Percentiles rank a stretch among this genome's conserved stretches.
Evolutionary conservation across 1,284 basidiomycete genomes (phyloP).

Genomic region (Trichosporon faecale): DNA sequence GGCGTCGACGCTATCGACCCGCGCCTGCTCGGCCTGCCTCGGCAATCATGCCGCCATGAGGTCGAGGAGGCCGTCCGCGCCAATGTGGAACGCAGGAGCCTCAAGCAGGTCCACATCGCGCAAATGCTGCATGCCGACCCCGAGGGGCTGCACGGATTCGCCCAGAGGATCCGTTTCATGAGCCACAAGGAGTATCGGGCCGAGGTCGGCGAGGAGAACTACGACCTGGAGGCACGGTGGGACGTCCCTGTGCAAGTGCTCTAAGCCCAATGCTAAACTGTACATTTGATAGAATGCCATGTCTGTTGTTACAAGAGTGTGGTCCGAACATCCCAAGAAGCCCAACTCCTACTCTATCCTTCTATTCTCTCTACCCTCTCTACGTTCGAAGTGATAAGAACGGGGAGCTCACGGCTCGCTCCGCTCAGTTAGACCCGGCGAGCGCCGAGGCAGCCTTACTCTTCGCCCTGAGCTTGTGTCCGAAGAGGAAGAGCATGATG

Average conservation of each 20-base stretch:
- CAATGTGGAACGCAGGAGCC: neutral
- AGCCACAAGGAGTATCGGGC: neutral
- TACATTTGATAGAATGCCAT: neutral
- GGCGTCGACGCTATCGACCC: neutral
- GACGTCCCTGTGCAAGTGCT: neutral
- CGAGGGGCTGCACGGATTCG: neutral
- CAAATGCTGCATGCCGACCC: constrained; percentile 1
- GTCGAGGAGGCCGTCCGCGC: neutral
- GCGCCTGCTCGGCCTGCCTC: neutral
- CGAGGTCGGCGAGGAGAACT: neutral
- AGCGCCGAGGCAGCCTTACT: constrained; percentile 46
- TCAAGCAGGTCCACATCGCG: neutral
- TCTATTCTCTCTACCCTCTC: neutral
- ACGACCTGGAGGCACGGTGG: neutral
- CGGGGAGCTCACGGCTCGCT: neutral
- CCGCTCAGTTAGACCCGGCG: constrained; percentile 10
- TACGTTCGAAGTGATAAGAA: too few species aligned
- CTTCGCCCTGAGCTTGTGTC: constrained; percentile 38
- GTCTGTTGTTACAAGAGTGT: neutral
- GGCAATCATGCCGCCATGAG: neutral
- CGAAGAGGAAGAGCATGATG: constrained; percentile 44
- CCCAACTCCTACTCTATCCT: neutral
- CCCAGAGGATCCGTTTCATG: constrained; percentile 11
- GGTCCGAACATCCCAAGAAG: neutral
- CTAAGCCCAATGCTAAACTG: neutral